Conservation (phyloP, 108 stramenopile species). For the Ochromonas danica region DNA sequence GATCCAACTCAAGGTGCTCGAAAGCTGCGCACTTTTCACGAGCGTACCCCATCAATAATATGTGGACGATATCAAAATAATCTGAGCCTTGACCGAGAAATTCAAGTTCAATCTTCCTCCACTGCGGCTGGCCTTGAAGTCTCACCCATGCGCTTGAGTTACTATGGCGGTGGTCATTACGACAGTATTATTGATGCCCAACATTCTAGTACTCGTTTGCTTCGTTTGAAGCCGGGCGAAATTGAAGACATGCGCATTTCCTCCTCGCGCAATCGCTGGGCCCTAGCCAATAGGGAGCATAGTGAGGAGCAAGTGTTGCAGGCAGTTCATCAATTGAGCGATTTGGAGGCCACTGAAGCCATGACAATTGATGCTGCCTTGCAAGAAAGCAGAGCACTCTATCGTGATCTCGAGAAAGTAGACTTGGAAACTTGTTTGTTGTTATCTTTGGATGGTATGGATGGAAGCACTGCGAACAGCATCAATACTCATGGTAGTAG, state of each 20-base stretch:
- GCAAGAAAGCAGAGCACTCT: background rate
- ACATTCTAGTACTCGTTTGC: background rate
- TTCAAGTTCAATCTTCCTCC: background rate
- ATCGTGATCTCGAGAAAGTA: background rate
- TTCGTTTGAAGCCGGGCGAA: background rate
- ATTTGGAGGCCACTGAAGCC: slow-evolving; percentile 10
- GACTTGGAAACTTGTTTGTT: slow-evolving; percentile 27
- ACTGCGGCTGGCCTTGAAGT: background rate
- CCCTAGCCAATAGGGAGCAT: background rate
- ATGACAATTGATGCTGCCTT: background rate
- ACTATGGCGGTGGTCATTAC: slow-evolving; percentile 67
- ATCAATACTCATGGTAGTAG: background rate
- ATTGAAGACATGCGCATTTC: slow-evolving; percentile 7
- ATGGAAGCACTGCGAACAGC: background rate
- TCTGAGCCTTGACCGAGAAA: background rate
- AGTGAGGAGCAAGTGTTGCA: background rate
- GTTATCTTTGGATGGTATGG: background rate
- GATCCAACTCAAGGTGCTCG: slow-evolving; percentile 46
- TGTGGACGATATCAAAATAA: background rate
- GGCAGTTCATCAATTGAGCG: background rate
- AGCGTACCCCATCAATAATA: too few relatives aligned
- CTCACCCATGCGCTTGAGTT: slow-evolving; percentile 57
- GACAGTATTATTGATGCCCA: slow-evolving; percentile 47
- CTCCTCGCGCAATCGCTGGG: background rate
- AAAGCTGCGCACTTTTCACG: slow-evolving; percentile 58